Conservation (phyloP, 1,284 basidiomycete species). For the Ustilago hordei region DNA sequence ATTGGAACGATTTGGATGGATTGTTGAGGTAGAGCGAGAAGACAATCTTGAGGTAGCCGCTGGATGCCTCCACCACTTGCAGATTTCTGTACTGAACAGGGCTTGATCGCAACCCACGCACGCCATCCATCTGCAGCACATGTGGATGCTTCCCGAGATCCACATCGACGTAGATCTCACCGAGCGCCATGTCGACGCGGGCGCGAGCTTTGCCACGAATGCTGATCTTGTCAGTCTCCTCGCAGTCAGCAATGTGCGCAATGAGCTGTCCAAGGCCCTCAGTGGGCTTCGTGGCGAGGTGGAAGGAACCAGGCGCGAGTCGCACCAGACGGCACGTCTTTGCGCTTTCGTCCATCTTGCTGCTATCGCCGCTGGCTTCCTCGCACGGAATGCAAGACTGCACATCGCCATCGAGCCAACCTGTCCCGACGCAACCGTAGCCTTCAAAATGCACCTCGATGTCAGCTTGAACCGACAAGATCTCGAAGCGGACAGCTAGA, state of each 20-base stretch:
- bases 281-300: conserved; percentile 23
- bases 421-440: conserved; percentile 48
- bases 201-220: conserved; percentile 48
- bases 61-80: conserved; percentile 49
- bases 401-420: conserved; percentile 35
- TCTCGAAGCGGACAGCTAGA: conserved; percentile 41
- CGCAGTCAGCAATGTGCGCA: conserved; percentile 51
- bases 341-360: background rate
- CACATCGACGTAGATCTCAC: conserved; percentile 46
- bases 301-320: conserved; percentile 33
- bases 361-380: background rate
- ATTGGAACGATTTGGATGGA: conserved; percentile 43
- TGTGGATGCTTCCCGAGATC: conserved; percentile 43
- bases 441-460: conserved; percentile 57
- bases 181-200: conserved; percentile 46
- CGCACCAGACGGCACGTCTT: conserved; percentile 21
- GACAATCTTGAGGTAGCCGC: conserved; percentile 47
- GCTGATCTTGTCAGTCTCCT: conserved; percentile 51
- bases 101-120: conserved; percentile 41
- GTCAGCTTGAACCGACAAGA: conserved; percentile 43
- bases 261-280: conserved; percentile 47
- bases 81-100: conserved; percentile 58
- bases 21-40: conserved; percentile 60
- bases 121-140: conserved; percentile 32
- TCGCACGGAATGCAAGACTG: conserved; percentile 20